phyloP scores from a whole-genome alignment of 1,284 basidiomycete species.

The Puccinia hordei region DNA sequence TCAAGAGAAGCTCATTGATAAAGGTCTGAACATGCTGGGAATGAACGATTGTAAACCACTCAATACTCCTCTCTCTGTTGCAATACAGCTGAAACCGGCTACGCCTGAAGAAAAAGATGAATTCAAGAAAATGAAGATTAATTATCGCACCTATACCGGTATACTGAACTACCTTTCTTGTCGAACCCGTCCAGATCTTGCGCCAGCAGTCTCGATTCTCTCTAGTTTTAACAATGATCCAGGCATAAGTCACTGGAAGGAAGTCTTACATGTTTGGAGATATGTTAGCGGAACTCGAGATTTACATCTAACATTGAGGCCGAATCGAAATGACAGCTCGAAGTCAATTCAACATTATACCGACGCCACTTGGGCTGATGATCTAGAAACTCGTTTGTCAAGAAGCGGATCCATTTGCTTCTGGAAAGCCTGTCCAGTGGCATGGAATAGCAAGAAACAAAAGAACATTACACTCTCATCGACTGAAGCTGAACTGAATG shows the following conservation, averaged over 20 bases:
- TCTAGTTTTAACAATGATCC: not conserved
- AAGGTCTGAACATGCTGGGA: not conserved
- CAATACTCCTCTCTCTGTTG: not conserved
- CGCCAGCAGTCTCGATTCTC: not conserved
- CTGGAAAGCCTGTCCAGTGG: not conserved
- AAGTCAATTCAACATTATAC: not conserved
- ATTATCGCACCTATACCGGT: not conserved
- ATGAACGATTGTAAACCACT: not conserved
- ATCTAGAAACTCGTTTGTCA: not conserved
- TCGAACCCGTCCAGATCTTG: not conserved
- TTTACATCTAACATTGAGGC: not conserved
- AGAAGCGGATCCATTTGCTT: not conserved
- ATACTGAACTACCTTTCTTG: slow-evolving; percentile 6
- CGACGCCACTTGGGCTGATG: not conserved
- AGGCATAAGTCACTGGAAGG: not conserved
- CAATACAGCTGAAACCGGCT: not conserved
- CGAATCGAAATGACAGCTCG: not conserved
- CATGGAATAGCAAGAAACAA: slow-evolving; percentile 8
- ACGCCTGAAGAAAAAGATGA: not conserved
- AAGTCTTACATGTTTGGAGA: not conserved
- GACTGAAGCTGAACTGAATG: not conserved
- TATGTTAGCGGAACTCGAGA: not conserved
- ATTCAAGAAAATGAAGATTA: not conserved
- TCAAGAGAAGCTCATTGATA: not conserved
- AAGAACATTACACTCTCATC: not conserved